These are phyloP conservation scores for Pseudogymnoascus pannorum DNA, from an alignment of 2,329 filamentous ascomycete species.

Conservation along the genomic window DNA sequence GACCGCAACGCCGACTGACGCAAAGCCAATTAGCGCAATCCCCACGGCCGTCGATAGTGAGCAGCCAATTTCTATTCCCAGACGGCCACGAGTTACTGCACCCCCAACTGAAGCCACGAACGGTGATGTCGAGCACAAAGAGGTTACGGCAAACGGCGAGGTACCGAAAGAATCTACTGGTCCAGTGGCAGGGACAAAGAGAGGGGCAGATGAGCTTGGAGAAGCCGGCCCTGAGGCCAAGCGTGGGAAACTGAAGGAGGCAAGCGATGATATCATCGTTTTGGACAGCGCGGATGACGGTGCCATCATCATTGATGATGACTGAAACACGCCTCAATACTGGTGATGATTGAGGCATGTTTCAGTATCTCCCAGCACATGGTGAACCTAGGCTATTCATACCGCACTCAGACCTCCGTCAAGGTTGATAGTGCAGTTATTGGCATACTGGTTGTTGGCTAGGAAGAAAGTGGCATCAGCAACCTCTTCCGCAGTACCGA, in stretches of 20 bases:
- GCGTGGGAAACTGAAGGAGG: conserved; percentile 32
- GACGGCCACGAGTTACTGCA: background rate
- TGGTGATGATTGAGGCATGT: background rate
- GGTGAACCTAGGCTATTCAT: conserved; percentile 29
- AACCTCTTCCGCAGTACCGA: conserved; percentile 63
- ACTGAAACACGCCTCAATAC: conserved; percentile 32
- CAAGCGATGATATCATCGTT: conserved; percentile 28
- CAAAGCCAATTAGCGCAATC: conserved; percentile 44
- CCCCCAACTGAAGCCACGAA: background rate
- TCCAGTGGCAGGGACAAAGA: conserved; percentile 24
- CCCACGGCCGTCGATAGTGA: conserved; percentile 27
- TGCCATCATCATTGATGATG: conserved; percentile 61
- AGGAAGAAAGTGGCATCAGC: conserved; percentile 78
- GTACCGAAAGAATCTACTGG: background rate
- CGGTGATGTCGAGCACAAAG: conserved; percentile 3
- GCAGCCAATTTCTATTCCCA: background rate
- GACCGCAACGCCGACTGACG: conserved; percentile 31
- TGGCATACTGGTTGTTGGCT: conserved; percentile 70
- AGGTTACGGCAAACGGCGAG: background rate
- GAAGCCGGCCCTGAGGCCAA: conserved; percentile 17
- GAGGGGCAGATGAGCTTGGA: conserved; percentile 20
- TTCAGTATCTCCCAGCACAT: background rate
- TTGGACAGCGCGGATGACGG: conserved; percentile 40
- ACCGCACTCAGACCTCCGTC: conserved; percentile 74
- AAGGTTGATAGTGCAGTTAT: conserved; percentile 79